Percentiles rank a stretch among this genome's conserved stretches.
phyloP scores from a whole-genome alignment of 441 rosid species.

The Croton setiger region DNA sequence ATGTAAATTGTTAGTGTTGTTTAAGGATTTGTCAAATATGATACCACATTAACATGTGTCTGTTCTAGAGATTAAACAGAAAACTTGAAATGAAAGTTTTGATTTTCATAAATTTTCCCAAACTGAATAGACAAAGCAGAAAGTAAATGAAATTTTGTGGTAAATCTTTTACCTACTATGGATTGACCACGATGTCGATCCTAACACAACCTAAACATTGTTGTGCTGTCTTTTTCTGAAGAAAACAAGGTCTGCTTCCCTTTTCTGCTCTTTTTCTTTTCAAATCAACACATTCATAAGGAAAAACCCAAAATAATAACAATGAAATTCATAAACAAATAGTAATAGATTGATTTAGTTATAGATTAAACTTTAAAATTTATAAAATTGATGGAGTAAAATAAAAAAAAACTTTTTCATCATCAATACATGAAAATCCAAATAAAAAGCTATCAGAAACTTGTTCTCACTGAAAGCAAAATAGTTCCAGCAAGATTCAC shows the following conservation, averaged over 20 bases:
- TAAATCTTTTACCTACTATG: conserved; percentile 16
- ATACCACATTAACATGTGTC: neutral
- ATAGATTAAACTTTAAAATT: too few relatives aligned
- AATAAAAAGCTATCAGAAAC: too few relatives aligned
- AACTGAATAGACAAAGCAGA: conserved; percentile 5
- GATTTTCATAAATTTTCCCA: conserved; percentile 2
- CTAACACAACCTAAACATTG: conserved; percentile 33
- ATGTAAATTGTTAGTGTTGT: neutral
- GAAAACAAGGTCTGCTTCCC: conserved; percentile 8
- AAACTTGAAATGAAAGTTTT: neutral
- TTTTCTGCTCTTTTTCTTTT: conserved; percentile 12
- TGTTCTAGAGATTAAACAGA: neutral
- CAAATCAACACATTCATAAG: too few relatives aligned
- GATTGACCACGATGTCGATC: conserved; percentile 26
- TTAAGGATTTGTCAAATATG: neutral
- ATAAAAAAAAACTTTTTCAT: too few relatives aligned
- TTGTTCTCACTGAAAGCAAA: too few relatives aligned
- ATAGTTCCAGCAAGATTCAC: too few relatives aligned
- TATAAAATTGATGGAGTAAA: too few relatives aligned
- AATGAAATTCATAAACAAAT: too few relatives aligned
- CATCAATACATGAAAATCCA: too few relatives aligned
- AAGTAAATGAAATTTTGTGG: neutral
- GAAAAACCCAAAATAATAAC: too few relatives aligned
- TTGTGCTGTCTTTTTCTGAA: conserved; percentile 29
- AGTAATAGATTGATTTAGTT: too few relatives aligned